phyloP scores from a whole-genome alignment of 768 basidiomycete species.

The Chiua virens region DNA sequence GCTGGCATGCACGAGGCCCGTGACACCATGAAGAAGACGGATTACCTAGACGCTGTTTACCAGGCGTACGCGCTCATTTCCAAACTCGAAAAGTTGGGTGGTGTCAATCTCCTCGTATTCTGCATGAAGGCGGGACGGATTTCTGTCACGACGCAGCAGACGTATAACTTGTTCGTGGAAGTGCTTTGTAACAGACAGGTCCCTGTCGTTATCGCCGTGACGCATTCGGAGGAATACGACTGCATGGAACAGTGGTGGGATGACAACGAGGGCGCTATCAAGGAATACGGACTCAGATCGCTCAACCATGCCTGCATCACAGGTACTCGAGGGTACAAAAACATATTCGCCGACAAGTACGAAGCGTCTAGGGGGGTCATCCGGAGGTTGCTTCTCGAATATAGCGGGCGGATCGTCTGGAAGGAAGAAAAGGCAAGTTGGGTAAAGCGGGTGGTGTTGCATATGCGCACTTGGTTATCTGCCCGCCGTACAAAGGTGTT shows the following conservation, averaged over 20 bases:
- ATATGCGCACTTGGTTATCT: constrained; percentile 27
- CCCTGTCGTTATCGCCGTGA: constrained; percentile 34
- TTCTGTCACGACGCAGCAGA: constrained; percentile 25
- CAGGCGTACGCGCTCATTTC: constrained; percentile 36
- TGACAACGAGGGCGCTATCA: constrained; percentile 35
- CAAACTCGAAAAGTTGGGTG: constrained; percentile 25
- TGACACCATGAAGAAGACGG: constrained; percentile 20
- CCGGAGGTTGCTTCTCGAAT: constrained; percentile 15
- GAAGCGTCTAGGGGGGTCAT: constrained; percentile 30
- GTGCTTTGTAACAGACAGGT: constrained; percentile 37
- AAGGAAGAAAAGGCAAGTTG: constrained; percentile 26
- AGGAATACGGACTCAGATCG: constrained; percentile 32
- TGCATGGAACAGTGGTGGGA: constrained; percentile 42
- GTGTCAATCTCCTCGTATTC: constrained; percentile 30
- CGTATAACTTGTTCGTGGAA: constrained; percentile 36
- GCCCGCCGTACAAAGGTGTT: constrained; percentile 12
- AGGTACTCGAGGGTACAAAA: constrained; percentile 25
- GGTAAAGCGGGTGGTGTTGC: constrained; percentile 25
- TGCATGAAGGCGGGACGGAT: constrained; percentile 31
- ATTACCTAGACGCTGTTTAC: constrained; percentile 26
- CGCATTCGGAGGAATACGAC: constrained; percentile 35
- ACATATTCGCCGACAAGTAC: constrained; percentile 31
- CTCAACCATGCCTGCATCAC: constrained; percentile 42
- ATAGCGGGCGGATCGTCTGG: constrained; percentile 17
- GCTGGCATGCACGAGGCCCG: constrained; percentile 30